These are phyloP conservation scores for Juglanconis sp. DNA, from an alignment of 2,329 filamentous ascomycete species.

Conservation along the genomic window DNA sequence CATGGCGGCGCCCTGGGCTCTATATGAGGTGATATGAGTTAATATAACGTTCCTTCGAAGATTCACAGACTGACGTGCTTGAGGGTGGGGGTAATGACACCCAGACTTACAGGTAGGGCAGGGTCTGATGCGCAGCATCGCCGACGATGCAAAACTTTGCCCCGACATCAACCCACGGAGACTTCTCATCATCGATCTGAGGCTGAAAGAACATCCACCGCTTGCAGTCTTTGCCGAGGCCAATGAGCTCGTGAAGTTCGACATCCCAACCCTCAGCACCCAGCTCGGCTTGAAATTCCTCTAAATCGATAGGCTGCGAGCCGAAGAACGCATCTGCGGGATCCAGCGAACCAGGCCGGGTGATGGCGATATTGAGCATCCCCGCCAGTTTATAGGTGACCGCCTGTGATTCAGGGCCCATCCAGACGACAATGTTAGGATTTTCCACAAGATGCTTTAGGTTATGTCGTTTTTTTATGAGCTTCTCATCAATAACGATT, in stretches of 20 bases:
- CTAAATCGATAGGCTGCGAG: slow-evolving; percentile 17
- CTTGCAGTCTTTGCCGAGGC: slow-evolving; percentile 15
- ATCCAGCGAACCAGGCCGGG: slow-evolving; percentile 21
- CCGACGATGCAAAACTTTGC: slow-evolving; percentile 22
- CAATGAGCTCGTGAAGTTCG: slow-evolving; percentile 19
- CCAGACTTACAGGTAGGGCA: slow-evolving; percentile 22
- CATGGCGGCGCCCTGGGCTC: slow-evolving; percentile 21
- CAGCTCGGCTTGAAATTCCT: slow-evolving; percentile 16
- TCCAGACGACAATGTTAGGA: slow-evolving; percentile 21
- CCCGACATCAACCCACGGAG: slow-evolving; percentile 17
- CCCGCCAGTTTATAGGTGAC: slow-evolving; percentile 22
- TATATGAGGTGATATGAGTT: slow-evolving; percentile 1
- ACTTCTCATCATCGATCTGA: slow-evolving; percentile 14
- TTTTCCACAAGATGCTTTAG: slow-evolving; percentile 19
- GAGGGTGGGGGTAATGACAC: background rate
- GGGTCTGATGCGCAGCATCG: slow-evolving; percentile 20
- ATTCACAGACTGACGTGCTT: no score
- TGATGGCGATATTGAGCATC: slow-evolving; percentile 21
- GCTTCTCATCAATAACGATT: slow-evolving; percentile 19
- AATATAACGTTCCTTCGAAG: no score
- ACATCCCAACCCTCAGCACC: slow-evolving; percentile 17
- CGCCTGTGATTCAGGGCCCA: slow-evolving; percentile 21
- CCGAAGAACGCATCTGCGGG: slow-evolving; percentile 20
- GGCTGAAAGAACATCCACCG: slow-evolving; percentile 22
- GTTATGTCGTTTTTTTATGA: slow-evolving; percentile 17